A percentile compares a stretch with the other conserved stretches of the same genome.
phyloP scores from a whole-genome alignment of 371 early-diverging fungal species.

The Syncephalis plumigaleata region DNA sequence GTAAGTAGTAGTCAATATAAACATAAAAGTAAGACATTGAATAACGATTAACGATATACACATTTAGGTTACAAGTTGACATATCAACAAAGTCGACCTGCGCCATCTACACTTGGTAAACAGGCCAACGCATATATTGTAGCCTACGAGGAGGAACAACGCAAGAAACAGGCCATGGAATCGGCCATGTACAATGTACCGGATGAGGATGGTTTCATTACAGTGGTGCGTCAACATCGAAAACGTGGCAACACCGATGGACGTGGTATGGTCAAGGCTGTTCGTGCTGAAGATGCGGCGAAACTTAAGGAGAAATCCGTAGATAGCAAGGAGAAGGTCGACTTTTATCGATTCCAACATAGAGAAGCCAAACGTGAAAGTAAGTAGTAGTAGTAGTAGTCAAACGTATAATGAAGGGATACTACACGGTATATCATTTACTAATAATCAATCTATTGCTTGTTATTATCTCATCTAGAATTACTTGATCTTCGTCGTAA shows the following conservation, averaged over 20 bases:
- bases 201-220: slow-evolving; percentile 90
- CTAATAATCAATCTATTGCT: too few relatives aligned
- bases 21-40: too few relatives aligned
- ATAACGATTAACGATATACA: too few relatives aligned
- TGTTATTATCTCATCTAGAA: too few relatives aligned
- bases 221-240: slow-evolving; percentile 53
- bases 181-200: slow-evolving; percentile 49
- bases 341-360: slow-evolving; percentile 92
- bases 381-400: slow-evolving; percentile 26
- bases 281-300: slow-evolving; percentile 23
- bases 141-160: slow-evolving; percentile 66
- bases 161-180: slow-evolving; percentile 39
- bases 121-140: slow-evolving; percentile 55
- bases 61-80: slow-evolving; percentile 24
- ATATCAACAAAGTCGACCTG: slow-evolving; percentile 37
- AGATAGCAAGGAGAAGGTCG: slow-evolving; percentile 41
- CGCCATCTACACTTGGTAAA: slow-evolving; percentile 25
- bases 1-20: background rate
- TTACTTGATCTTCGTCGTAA: slow-evolving; percentile 65
- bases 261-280: slow-evolving; percentile 31
- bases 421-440: too few relatives aligned
- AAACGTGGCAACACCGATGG: slow-evolving; percentile 37
- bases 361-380: slow-evolving; percentile 74
- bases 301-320: slow-evolving; percentile 25
- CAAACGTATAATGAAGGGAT: too few relatives aligned